phyloP scores from a whole-genome alignment of 495 filamentous ascomycete genomes.

The Rhypophila decipiens region DNA sequence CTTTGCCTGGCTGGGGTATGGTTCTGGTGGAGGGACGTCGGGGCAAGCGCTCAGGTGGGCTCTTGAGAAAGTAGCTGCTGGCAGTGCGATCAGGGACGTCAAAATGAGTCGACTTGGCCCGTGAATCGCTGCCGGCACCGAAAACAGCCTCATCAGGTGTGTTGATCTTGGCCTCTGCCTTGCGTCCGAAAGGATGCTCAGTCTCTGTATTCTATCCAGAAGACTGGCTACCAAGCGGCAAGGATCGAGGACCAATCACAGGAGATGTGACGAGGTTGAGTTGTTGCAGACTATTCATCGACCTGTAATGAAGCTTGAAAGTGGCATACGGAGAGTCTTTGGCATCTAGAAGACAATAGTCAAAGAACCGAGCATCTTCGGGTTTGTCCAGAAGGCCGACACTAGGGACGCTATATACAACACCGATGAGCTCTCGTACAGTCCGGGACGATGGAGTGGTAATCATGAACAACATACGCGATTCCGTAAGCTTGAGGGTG shows the following conservation, averaged over 20 bases:
- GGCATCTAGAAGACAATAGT: slow-evolving; percentile 40
- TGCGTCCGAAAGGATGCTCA: background rate
- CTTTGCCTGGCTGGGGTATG: slow-evolving; percentile 20
- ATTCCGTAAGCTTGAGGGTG: slow-evolving; percentile 40
- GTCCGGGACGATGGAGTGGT: background rate
- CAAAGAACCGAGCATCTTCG: slow-evolving; percentile 39
- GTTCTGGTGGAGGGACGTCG: background rate
- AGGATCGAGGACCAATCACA: slow-evolving; percentile 8
- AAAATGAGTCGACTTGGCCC: background rate
- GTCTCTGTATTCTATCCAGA: background rate
- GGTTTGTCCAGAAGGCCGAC: slow-evolving; percentile 42
- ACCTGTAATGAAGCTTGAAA: slow-evolving; percentile 47
- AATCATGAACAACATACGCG: slow-evolving; percentile 17
- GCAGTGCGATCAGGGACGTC: background rate
- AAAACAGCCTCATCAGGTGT: slow-evolving; percentile 14
- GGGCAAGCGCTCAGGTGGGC: slow-evolving; percentile 22
- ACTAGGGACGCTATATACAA: slow-evolving; percentile 38
- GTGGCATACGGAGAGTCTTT: slow-evolving; percentile 40
- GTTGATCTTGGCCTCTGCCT: background rate
- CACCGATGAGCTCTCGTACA: slow-evolving; percentile 9
- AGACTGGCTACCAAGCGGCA: background rate
- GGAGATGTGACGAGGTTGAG: slow-evolving; percentile 30
- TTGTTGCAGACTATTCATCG: slow-evolving; percentile 32
- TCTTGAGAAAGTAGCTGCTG: slow-evolving; percentile 15
- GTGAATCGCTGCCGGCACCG: background rate